Evolutionary conservation across 2,329 filamentous ascomycete genomes (phyloP), one percentile per base, ranked within the genome.

Genomic region (Hyphodiscus sp.): DNA sequence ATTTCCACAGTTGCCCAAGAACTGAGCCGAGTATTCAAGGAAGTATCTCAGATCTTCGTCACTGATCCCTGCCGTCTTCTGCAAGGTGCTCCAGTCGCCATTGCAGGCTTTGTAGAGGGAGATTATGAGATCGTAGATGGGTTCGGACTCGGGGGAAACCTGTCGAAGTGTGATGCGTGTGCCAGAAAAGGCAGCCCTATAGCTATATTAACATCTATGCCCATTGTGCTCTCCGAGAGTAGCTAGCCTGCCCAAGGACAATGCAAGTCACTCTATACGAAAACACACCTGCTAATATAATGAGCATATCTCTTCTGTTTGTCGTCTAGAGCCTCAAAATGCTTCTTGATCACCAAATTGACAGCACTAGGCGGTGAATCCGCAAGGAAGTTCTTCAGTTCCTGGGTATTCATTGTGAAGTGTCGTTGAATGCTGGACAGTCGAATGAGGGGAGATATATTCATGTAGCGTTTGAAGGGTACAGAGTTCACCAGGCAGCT

Each of bases 331-430:
- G 84, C 82, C 52, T 92, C 87, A 65, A 97, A 99, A 73, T 97
- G 92, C 68, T 90, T 88, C 73, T 90, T 90, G 69, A 97, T 94
- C 69, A 90, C 86, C 48, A 99, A 81, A 47, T 86, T 83, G 55
- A 96, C 92, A 53, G 96, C 83, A 47, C 85, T 87, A 1, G 94
- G 94, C 45, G 94, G 94, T 59, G 86, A 85, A 71, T 99, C 94
- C 46, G 94, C 91, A 57, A 95, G 80, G 70, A 95, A 96, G 68
- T 95, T 87, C 69, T 76, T 76, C 58, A 85, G 74, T 59, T 85
- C 82, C 61, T 78, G 71, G 54, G 79, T 71, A 63, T 82, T 75
- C 80, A 86, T 84, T 6, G 56, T 63, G 52, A 64, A 48, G 45
- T 65, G 57, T 49, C 55, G 46, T 54, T 61, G 60, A 26, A 61